Conservation (phyloP, 2,329 filamentous ascomycete species). For the Penicillium sp. region DNA sequence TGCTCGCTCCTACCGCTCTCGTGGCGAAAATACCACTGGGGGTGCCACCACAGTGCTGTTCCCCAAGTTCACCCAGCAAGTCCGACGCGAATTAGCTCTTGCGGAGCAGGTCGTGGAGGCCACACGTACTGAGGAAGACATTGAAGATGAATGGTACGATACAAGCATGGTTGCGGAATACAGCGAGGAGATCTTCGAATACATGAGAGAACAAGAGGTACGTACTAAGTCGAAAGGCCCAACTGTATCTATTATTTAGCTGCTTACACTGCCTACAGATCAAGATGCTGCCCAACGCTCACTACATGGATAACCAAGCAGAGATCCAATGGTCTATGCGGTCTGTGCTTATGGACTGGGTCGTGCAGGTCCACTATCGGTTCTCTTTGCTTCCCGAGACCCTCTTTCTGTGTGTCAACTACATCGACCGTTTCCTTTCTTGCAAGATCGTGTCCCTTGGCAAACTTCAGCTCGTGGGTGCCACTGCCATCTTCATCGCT, state of each 20-base stretch:
- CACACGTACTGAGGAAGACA: too few relatives aligned
- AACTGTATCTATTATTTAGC: neutral
- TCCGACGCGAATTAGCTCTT: too few relatives aligned
- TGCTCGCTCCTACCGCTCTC: too few relatives aligned
- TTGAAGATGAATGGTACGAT: conserved; percentile 84
- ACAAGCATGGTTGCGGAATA: conserved; percentile 98
- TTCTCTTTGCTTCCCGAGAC: conserved; percentile 90
- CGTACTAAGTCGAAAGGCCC: too few relatives aligned
- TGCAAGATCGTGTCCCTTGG: conserved; percentile 88
- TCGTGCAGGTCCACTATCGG: conserved; percentile 87
- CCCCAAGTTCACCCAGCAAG: too few relatives aligned
- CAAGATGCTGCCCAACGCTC: conserved; percentile 72
- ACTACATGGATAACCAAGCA: conserved; percentile 96
- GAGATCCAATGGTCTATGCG: conserved; percentile 99
- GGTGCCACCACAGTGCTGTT: too few relatives aligned
- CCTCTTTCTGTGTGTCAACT: conserved; percentile 88
- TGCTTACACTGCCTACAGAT: conserved; percentile 41
- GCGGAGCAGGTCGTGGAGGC: too few relatives aligned
- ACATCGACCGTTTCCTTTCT: conserved; percentile 91
- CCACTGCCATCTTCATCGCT: conserved; percentile 88
- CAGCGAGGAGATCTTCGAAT: conserved; percentile 85
- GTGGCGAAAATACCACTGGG: too few relatives aligned
- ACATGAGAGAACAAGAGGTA: conserved; percentile 84
- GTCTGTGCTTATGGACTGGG: conserved; percentile 92
- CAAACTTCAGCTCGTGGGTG: conserved; percentile 90